Base-by-base conservation (phyloP, 129 eudicot species). In the Lactuca sativa region DNA sequence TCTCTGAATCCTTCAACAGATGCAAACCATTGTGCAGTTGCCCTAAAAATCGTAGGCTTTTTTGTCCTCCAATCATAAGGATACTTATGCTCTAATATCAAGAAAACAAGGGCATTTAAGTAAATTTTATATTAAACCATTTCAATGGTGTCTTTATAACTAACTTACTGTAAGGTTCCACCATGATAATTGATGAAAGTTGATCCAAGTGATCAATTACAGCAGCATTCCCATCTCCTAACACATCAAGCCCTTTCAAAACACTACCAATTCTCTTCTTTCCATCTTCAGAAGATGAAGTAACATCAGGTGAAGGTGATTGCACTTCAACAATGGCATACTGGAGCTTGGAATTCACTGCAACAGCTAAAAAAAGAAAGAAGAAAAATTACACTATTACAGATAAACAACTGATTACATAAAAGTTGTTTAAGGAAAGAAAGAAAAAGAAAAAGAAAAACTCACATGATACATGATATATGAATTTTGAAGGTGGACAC, bases 131-230 rank as follows among this genome's bases (percentile, higher is more conserved):
- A 31, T 51, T 5, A 59, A 38, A 54, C 59, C 36, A n/a, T 54
- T 49, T 67, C 55, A 64, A 56, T 7, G 18, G 13, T 25, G 21
- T 18, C 21, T 18, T 18, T 18, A 18, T 62, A 57, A 30, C 30
- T 2, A 54, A 91, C 97, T 86, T 78, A 88, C 96, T 87, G 82
- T 95, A 95, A 63, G 99, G 97, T 72, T 95, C 99, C 56, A 83
- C 89, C 87, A 95, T 62, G 73, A 95, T 80, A 86, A 95, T 66
- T 69, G 86, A 85, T 48, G 56, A 83, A 47, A 72, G 72, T 55
- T 82, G 71, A 76, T 95, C 99, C 80, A 95, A 82, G 73, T 83
- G 81, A 56, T 87, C 80, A n/a, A 87, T 81, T 66, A 90, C 97
- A 70, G 99, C 97, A 74, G 77, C 64, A 90, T 95, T 90, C 30